These are phyloP conservation scores for Phytophthora sp. DNA, from an alignment of 352 stramenopile genomes.

Conservation along the genomic window DNA sequence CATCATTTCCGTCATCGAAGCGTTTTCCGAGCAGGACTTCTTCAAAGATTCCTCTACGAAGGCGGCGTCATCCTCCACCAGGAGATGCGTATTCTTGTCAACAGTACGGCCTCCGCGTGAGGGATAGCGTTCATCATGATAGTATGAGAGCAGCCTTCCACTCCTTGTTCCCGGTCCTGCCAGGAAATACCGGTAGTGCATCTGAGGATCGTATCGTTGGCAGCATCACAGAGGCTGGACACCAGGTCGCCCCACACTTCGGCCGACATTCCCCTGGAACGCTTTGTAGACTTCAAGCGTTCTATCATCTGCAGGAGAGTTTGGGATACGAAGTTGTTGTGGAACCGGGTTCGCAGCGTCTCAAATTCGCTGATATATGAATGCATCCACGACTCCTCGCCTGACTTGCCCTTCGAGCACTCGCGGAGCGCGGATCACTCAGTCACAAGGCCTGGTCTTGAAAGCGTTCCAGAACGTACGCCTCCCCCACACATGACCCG, in stretches of 20 bases:
- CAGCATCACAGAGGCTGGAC: background rate
- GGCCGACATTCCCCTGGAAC: background rate
- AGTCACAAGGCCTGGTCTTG: background rate
- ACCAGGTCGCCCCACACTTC: background rate
- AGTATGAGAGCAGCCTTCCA: background rate
- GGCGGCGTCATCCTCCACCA: too few species aligned
- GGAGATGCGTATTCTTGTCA: background rate
- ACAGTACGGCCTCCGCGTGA: background rate
- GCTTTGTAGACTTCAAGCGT: background rate
- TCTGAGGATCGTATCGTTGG: background rate
- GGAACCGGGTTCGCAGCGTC: background rate
- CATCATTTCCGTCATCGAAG: too few species aligned
- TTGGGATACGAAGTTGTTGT: conserved; percentile 3
- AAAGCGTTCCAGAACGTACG: background rate
- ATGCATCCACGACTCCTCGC: background rate
- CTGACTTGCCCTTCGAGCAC: background rate
- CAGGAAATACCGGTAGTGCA: background rate
- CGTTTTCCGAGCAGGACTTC: background rate
- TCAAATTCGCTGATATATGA: background rate
- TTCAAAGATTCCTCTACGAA: background rate
- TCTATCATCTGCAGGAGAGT: conserved; percentile 7
- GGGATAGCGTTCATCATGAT: background rate
- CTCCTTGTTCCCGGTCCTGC: background rate
- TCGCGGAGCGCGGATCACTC: background rate
- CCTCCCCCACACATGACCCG: background rate